Percentiles rank a stretch among this genome's conserved stretches.
These are phyloP conservation scores for Beauveria sp. DNA, from an alignment of 2,329 filamentous ascomycete species.

Conservation along the genomic window DNA sequence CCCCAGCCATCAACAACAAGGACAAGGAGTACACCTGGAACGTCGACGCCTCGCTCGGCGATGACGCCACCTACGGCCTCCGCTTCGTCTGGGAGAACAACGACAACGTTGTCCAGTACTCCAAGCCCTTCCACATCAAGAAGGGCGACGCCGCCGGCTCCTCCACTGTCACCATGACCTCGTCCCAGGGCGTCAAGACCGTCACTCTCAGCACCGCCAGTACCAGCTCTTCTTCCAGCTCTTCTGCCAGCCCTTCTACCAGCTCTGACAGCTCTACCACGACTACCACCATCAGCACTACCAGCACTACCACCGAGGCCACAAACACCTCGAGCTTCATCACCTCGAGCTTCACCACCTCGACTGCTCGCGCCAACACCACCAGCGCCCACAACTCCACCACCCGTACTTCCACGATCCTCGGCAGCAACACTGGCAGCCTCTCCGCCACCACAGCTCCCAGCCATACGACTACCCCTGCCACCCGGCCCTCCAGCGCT, in stretches of 20 bases:
- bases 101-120: constrained; percentile 50
- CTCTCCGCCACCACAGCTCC: constrained; percentile 16
- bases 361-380: constrained; percentile 17
- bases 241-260: constrained; percentile 15
- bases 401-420: background rate
- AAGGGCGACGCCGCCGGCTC: constrained; percentile 20
- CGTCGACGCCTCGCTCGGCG: constrained; percentile 37
- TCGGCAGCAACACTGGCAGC: constrained; percentile 13
- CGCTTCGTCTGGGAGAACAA: constrained; percentile 43
- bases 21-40: constrained; percentile 41
- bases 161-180: constrained; percentile 23
- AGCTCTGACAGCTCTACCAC: constrained; percentile 18
- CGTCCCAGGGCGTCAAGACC: constrained; percentile 23
- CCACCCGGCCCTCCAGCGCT: constrained; percentile 14
- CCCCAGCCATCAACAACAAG: constrained; percentile 32
- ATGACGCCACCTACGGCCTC: constrained; percentile 47
- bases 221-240: constrained; percentile 5
- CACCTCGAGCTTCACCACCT: constrained; percentile 19
- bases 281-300: constrained; percentile 7
- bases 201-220: constrained; percentile 20
- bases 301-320: constrained; percentile 11
- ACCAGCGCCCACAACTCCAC: constrained; percentile 7
- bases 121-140: constrained; percentile 50
- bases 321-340: constrained; percentile 14
- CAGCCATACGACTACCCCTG: constrained; percentile 16